phyloP scores from a whole-genome alignment of 106 monocot species.

The Platanthera guangdongensis region DNA sequence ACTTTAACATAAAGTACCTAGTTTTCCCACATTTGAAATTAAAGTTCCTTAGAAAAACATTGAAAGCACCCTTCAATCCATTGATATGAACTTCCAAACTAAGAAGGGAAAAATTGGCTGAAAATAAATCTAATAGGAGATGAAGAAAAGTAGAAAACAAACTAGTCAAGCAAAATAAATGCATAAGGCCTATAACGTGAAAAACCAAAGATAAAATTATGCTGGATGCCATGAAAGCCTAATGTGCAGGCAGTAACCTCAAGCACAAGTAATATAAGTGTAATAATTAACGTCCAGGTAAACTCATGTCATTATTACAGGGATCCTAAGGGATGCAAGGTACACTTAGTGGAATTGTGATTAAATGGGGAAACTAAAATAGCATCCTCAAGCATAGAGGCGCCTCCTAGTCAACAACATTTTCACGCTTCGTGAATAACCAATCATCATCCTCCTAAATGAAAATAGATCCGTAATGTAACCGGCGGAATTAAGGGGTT shows the following conservation, averaged over 20 bases:
- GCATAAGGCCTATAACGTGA: not conserved
- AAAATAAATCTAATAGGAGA: not conserved
- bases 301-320: not conserved
- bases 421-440: too few relatives aligned
- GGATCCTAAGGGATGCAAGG: not conserved
- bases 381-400: too few relatives aligned
- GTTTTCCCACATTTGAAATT: slow-evolving; percentile 22
- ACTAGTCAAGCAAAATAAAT: not conserved
- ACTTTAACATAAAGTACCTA: slow-evolving; percentile 99
- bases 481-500: too few relatives aligned
- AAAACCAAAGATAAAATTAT: not conserved
- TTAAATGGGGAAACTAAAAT: too few relatives aligned
- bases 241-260: not conserved
- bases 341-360: too few relatives aligned
- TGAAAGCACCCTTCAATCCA: slow-evolving; percentile 9
- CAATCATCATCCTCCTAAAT: too few relatives aligned
- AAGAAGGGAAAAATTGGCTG: not conserved
- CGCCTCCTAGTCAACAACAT: too few relatives aligned
- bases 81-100: slow-evolving; percentile 9
- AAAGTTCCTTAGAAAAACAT: slow-evolving; percentile 20
- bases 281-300: not conserved
- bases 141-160: not conserved
- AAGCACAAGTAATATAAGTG: not conserved
- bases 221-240: not conserved
- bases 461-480: too few relatives aligned